phyloP scores from a whole-genome alignment of 177 flowering plant species.

The Vitis hybrid region DNA sequence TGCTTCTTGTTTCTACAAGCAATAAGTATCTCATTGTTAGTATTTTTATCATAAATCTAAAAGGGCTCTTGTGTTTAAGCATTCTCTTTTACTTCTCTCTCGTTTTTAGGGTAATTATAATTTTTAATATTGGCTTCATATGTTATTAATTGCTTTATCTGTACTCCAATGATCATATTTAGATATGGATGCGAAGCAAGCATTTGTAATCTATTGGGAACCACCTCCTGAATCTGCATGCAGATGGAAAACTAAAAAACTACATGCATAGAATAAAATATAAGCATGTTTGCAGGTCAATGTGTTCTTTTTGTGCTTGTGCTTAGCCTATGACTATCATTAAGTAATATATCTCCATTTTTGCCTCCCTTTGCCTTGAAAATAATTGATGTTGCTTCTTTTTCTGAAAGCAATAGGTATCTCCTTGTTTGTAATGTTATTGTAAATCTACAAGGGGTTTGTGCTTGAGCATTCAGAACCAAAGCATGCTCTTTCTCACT shows the following conservation, averaged over 20 bases:
- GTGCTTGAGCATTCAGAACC: background rate
- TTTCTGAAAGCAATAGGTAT: background rate
- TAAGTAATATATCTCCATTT: background rate
- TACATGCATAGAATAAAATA: too few species aligned
- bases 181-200: conserved; percentile 76
- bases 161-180: conserved; percentile 18
- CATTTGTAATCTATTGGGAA: conserved; percentile 92
- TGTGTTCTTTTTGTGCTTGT: too few species aligned
- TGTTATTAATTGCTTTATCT: conserved; percentile 2
- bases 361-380: background rate
- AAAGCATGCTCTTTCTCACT: background rate
- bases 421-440: background rate
- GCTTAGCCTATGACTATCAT: too few species aligned
- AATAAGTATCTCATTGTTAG: background rate
- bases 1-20: background rate
- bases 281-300: too few species aligned
- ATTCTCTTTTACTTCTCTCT: background rate
- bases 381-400: background rate
- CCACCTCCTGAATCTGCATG: conserved; percentile 78
- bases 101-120: background rate
- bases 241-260: conserved; percentile 49
- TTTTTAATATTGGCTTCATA: background rate
- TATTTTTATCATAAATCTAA: background rate
- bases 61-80: background rate
- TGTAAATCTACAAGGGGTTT: background rate